Base-by-base conservation (phyloP, 116 monocot species). In the Iris pallida region DNA sequence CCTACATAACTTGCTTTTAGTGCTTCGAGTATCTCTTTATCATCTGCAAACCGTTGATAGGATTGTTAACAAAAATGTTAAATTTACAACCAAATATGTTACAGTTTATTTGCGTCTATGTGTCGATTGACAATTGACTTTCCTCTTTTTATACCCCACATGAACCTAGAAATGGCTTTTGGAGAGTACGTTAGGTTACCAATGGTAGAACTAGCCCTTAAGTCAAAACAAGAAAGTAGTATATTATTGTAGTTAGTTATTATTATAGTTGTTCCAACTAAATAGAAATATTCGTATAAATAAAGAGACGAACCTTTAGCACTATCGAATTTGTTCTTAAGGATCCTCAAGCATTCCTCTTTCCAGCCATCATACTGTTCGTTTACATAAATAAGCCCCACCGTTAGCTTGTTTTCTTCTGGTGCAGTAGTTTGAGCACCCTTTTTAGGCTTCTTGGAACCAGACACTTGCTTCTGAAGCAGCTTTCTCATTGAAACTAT, bases 351-450 rank as follows among this genome's bases (percentile, higher is more conserved):
- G 11, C 91, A 91, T 30, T 89, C 80, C 42, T 75, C 78, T 75
- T 91, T 84, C 89, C 95, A 88, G 5, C 95, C 95, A 84, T 86
- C 86, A 75, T 85, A 94, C 46, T 83, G 72, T 68, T 90, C 90
- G 61, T 86, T 95, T 14, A 95, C 95, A 65, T 86, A 95, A 20
- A 95, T 78, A 40, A 91, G 82, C 40, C 91, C 88, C 8, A 80
- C 68, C 11, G 70, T 78, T 9, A 78, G 46, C 55, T 73, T 83
- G 49, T 78, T 75, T 53, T 79, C 84, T 61, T 76, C 68, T 41
- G 64, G 16, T 45, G 81, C 59, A 45, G 55, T 30, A 58, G 75
- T 45, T 11, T 61, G 11, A 60, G 71, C 47, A 11, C 75, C 88
- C 47, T 85, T 85, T 70, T 94, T 94, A 48, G 75, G 61, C 71